Evolutionary conservation across 164 flowering plant genomes (phyloP).

Genomic region (Pachysandra terminalis): DNA sequence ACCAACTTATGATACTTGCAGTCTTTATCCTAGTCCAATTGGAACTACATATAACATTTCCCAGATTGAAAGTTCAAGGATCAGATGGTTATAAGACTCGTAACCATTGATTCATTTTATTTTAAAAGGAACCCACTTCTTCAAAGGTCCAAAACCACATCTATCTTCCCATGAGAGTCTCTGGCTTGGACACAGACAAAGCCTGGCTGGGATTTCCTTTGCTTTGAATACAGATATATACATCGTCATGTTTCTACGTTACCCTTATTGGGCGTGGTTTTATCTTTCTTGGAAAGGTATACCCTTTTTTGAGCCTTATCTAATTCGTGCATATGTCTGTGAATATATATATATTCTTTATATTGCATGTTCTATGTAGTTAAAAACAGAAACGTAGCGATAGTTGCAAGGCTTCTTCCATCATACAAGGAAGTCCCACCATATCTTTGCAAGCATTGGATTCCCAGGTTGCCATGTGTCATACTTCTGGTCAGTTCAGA

Average conservation of each 20-base stretch:
- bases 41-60: too few relatives aligned
- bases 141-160: too few relatives aligned
- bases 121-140: too few relatives aligned
- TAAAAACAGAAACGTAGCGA: slow-evolving; percentile 26
- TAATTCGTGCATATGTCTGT: too few relatives aligned
- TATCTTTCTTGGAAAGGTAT: neutral
- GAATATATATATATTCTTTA: too few relatives aligned
- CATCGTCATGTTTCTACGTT: neutral
- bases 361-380: neutral
- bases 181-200: neutral
- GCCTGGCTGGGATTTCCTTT: neutral
- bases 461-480: neutral
- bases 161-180: too few relatives aligned
- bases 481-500: neutral
- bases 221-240: slow-evolving; percentile 3
- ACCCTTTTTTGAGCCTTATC: neutral
- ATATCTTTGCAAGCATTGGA: neutral
- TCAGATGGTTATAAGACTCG: too few relatives aligned
- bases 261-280: neutral
- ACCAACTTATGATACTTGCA: too few relatives aligned
- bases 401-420: slow-evolving; percentile 31
- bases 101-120: too few relatives aligned
- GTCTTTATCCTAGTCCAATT: too few relatives aligned
- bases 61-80: too few relatives aligned
- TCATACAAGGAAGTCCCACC: slow-evolving; percentile 19